Evolutionary conservation across 2,329 filamentous ascomycete species (phyloP).

Genomic region (Fusarium sp.): DNA sequence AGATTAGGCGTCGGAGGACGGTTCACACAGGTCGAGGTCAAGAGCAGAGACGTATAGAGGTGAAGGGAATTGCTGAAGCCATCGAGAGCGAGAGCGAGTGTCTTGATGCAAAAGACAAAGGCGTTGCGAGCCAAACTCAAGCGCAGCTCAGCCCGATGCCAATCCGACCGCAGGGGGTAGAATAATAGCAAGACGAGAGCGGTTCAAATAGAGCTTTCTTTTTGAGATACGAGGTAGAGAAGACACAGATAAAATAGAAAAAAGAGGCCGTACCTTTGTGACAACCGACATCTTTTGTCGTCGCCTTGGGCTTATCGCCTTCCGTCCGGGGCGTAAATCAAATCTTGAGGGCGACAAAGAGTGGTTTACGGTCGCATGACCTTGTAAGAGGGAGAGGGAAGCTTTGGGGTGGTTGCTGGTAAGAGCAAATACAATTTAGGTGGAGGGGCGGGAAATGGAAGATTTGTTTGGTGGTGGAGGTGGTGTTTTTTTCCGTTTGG

Average conservation of each 20-base stretch:
- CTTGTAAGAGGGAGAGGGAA: slow-evolving; percentile 43
- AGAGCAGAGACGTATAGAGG: background rate
- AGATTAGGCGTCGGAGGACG: background rate
- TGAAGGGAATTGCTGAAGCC: slow-evolving; percentile 19
- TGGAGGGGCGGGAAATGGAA: slow-evolving; percentile 9
- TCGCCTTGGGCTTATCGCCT: slow-evolving; percentile 62
- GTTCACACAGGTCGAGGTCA: background rate
- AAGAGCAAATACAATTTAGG: background rate
- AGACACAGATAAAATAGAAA: background rate
- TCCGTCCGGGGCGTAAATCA: slow-evolving; percentile 48
- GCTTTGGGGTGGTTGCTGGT: slow-evolving; percentile 25
- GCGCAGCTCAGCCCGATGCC: background rate
- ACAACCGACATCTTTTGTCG: slow-evolving; percentile 67
- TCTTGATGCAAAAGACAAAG: slow-evolving; percentile 3
- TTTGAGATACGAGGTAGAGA: slow-evolving; percentile 1
- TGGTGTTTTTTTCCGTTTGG: slow-evolving; percentile 37
- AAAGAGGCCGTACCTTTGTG: slow-evolving; percentile 60
- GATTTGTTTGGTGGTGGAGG: slow-evolving; percentile 19
- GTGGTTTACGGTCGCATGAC: slow-evolving; percentile 53
- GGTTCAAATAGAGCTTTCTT: background rate
- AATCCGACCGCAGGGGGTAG: slow-evolving; percentile 10
- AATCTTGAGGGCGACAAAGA: slow-evolving; percentile 49
- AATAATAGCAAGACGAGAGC: background rate
- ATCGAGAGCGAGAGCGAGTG: slow-evolving; percentile 15
- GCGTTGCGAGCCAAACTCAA: slow-evolving; percentile 6